Evolutionary conservation across 202 grass and related monocot genomes (phyloP).

Genomic region (Saccharum hybrid): DNA sequence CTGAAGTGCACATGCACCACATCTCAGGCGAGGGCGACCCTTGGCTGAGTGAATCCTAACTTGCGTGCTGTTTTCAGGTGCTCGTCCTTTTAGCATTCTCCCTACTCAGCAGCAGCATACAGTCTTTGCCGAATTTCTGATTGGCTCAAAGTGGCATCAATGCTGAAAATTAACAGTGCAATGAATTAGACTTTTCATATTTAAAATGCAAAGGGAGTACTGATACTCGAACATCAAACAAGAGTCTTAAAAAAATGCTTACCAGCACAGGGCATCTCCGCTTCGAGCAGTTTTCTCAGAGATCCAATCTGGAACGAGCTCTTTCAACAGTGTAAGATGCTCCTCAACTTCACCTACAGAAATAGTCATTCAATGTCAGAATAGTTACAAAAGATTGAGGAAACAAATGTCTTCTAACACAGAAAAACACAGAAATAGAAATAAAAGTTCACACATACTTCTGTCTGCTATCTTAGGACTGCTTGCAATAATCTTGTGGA

Average conservation of each 20-base stretch:
- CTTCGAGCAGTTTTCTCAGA: slow-evolving; percentile 55
- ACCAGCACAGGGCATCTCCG: slow-evolving; percentile 69
- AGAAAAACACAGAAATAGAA: background rate
- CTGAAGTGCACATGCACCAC: background rate
- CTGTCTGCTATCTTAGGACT: slow-evolving; percentile 70
- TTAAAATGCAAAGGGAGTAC: background rate
- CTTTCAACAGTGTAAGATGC: slow-evolving; percentile 65
- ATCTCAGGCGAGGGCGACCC: background rate
- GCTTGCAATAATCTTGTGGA: slow-evolving; percentile 71
- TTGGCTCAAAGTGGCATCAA: slow-evolving; percentile 41
- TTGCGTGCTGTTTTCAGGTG: background rate
- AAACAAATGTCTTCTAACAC: background rate
- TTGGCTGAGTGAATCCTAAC: background rate
- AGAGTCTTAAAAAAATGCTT: background rate
- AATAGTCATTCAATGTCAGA: slow-evolving; percentile 17
- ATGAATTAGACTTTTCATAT: background rate
- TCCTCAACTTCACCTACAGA: slow-evolving; percentile 74
- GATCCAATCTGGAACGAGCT: slow-evolving; percentile 79
- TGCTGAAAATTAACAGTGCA: slow-evolving; percentile 41
- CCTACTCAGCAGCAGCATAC: slow-evolving; percentile 36
- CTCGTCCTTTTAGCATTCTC: background rate
- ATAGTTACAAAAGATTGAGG: background rate
- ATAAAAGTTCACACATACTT: slow-evolving; percentile 45
- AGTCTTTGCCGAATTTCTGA: slow-evolving; percentile 54
- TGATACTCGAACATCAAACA: background rate